Percentiles rank a stretch among this genome's conserved stretches.
Conservation (phyloP, 2,329 filamentous ascomycete species). For the Claviceps digitariae region DNA sequence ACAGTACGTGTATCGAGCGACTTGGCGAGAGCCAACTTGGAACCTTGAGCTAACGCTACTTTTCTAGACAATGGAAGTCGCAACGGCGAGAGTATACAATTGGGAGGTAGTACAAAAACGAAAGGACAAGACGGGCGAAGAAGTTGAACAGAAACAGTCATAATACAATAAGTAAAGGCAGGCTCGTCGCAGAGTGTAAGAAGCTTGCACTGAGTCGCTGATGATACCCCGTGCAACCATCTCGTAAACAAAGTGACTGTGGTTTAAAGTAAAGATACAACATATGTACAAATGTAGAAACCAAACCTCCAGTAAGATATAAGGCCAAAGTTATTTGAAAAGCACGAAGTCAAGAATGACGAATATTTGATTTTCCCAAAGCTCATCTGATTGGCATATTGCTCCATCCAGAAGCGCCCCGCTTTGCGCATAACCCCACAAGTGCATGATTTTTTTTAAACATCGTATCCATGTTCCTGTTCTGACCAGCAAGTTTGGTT, state of each 20-base stretch:
- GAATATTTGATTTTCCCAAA: background rate
- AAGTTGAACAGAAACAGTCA: conserved; percentile 25
- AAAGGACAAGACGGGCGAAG: conserved; percentile 68
- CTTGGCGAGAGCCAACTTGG: background rate
- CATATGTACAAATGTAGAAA: background rate
- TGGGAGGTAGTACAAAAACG: conserved; percentile 95
- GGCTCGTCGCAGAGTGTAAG: background rate
- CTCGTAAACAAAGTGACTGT: background rate
- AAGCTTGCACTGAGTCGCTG: background rate
- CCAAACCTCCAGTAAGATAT: background rate
- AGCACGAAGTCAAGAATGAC: background rate
- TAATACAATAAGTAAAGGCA: conserved; percentile 19
- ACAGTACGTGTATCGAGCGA: conserved; percentile 49
- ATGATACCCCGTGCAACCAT: background rate
- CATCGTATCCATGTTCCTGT: background rate
- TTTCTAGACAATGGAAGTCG: conserved; percentile 83
- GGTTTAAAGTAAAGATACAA: background rate
- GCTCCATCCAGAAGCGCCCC: background rate
- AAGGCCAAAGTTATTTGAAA: background rate
- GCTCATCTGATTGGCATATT: background rate
- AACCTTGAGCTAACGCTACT: conserved; percentile 6
- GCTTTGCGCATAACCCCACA: conserved; percentile 3
- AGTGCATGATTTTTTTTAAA: background rate
- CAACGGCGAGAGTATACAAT: conserved; percentile 94
- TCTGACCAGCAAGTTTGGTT: background rate